These are phyloP conservation scores for Aphanomyces stellatus DNA, from an alignment of 352 stramenopile genomes.

Conservation along the genomic window DNA sequence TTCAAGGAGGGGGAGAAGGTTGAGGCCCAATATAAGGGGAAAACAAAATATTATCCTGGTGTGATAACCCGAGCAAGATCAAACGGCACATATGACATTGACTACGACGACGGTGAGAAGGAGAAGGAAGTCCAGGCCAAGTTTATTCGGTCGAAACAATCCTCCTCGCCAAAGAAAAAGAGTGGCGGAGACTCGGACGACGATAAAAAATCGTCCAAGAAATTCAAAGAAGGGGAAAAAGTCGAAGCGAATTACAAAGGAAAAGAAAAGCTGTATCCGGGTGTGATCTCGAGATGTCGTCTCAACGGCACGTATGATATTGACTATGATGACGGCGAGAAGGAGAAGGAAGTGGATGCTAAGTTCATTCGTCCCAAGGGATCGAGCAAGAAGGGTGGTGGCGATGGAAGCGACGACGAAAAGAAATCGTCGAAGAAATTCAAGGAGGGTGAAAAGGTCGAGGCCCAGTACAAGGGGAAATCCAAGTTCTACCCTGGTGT, in stretches of 20 bases:
- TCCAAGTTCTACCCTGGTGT: slow-evolving; percentile 23
- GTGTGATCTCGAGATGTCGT: slow-evolving; percentile 5
- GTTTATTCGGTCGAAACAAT: slow-evolving; percentile 20
- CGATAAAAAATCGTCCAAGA: slow-evolving; percentile 16
- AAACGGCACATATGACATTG: slow-evolving; percentile 36
- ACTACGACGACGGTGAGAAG: slow-evolving; percentile 43
- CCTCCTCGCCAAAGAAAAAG: slow-evolving; percentile 8
- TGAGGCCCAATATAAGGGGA: slow-evolving; percentile 28
- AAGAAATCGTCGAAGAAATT: slow-evolving; percentile 20
- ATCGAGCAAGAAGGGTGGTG: not conserved
- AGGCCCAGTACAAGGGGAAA: slow-evolving; percentile 22
- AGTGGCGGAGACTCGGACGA: not conserved
- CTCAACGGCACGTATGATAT: slow-evolving; percentile 28
- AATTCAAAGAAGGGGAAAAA: slow-evolving; percentile 14
- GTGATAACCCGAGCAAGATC: slow-evolving; percentile 24
- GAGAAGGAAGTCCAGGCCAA: slow-evolving; percentile 22
- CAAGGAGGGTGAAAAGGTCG: slow-evolving; percentile 20
- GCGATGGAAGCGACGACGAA: slow-evolving; percentile 7
- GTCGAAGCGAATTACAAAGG: slow-evolving; percentile 20
- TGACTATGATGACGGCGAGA: slow-evolving; percentile 40
- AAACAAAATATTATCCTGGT: slow-evolving; percentile 28
- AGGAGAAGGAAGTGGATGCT: slow-evolving; percentile 22
- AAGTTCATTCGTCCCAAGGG: slow-evolving; percentile 27
- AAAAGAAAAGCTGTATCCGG: slow-evolving; percentile 20
- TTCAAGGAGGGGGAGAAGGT: slow-evolving; percentile 33